phyloP scores from a whole-genome alignment of 1,284 basidiomycete species.

The Fistulinella cinereoalba region DNA sequence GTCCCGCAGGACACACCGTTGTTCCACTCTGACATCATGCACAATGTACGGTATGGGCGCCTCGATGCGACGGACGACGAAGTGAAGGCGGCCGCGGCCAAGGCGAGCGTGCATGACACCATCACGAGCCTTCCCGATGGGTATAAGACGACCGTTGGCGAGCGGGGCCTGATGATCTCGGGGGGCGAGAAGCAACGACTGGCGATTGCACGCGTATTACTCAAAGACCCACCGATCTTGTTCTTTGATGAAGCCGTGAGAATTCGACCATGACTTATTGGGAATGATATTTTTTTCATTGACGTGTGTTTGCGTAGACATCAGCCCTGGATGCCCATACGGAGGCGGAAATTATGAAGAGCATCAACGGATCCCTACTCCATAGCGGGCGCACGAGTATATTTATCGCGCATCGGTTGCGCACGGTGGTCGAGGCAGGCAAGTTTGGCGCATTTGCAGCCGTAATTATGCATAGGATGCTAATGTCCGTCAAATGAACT shows the following conservation, averaged over 20 bases:
- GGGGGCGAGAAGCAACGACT: conserved; percentile 97
- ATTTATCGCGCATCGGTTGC: conserved; percentile 90
- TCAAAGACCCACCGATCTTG: conserved; percentile 93
- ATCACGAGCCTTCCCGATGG: conserved; percentile 81
- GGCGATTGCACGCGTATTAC: conserved; percentile 87
- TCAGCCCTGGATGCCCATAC: conserved; percentile 94
- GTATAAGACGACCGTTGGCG: conserved; percentile 91
- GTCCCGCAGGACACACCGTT: conserved; percentile 98
- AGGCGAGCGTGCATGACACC: conserved; percentile 86
- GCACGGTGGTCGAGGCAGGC: conserved; percentile 90
- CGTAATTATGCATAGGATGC: not conserved
- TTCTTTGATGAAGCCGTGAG: conserved; percentile 97
- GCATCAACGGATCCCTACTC: conserved; percentile 80
- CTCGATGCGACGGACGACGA: conserved; percentile 87
- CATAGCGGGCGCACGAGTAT: conserved; percentile 86
- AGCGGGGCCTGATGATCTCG: conserved; percentile 95
- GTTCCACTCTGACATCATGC: conserved; percentile 93
- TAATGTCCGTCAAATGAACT: not conserved
- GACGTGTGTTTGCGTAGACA: conserved; percentile 50
- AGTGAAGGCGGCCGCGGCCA: conserved; percentile 77
- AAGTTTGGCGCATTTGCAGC: conserved; percentile 26
- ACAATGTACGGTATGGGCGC: conserved; percentile 94
- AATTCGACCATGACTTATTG: conserved; percentile 9
- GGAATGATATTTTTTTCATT: not conserved
- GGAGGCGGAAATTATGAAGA: conserved; percentile 92